These are phyloP conservation scores for Zygoascus bituminiphila DNA, from an alignment of 805 yeast species.

Conservation along the genomic window DNA sequence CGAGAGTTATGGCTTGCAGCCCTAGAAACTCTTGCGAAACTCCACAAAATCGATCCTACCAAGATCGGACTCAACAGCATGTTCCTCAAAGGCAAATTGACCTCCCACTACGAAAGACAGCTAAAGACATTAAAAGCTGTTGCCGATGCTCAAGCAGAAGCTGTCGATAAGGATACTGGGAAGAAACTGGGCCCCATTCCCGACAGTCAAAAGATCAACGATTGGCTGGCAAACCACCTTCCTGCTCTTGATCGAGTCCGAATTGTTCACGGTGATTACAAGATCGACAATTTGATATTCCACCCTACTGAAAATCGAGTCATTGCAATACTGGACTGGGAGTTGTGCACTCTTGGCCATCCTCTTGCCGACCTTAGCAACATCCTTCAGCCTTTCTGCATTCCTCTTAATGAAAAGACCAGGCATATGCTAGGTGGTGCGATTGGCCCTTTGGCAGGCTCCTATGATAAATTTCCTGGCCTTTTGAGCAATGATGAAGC, in stretches of 20 bases:
- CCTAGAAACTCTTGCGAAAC: constrained; percentile 38
- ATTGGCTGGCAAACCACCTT: constrained; percentile 36
- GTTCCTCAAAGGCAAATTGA: constrained; percentile 26
- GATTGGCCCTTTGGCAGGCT: neutral
- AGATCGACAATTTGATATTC: constrained; percentile 55
- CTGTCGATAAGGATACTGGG: constrained; percentile 23
- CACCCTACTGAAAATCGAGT: constrained; percentile 44
- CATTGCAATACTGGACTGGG: constrained; percentile 58
- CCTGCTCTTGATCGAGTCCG: constrained; percentile 39
- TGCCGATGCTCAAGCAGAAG: constrained; percentile 31
- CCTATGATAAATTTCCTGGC: constrained; percentile 5
- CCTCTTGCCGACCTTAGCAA: constrained; percentile 57
- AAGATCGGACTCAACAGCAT: constrained; percentile 39
- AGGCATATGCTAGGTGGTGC: neutral
- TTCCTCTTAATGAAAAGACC: constrained; percentile 17
- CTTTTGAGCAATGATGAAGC: constrained; percentile 19
- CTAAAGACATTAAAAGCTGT: constrained; percentile 38
- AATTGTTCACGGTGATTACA: constrained; percentile 57
- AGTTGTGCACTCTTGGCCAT: constrained; percentile 55
- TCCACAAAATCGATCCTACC: constrained; percentile 43
- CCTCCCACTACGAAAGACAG: constrained; percentile 47
- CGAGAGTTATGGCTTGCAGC: constrained; percentile 40
- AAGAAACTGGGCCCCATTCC: constrained; percentile 40
- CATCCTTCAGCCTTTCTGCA: constrained; percentile 44
- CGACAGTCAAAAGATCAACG: constrained; percentile 34